Percentiles rank a stretch among this genome's conserved stretches.
These are phyloP conservation scores for Delitschia confertaspora DNA, from an alignment of 495 filamentous ascomycete genomes.

Conservation along the genomic window DNA sequence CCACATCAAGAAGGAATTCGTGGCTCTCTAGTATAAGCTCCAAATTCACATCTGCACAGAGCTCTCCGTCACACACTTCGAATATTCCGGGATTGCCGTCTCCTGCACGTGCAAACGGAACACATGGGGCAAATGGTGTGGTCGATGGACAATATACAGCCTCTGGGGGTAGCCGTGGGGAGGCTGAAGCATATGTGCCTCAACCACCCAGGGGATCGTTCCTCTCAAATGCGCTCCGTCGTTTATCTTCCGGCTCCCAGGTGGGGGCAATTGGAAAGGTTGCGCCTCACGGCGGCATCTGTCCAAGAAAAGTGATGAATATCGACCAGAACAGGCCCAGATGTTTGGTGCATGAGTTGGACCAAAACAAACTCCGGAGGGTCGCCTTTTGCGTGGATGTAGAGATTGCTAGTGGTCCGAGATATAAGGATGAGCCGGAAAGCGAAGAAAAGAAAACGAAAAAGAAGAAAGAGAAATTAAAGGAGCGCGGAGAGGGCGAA, in stretches of 20 bases:
- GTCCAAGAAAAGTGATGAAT: conserved; percentile 75
- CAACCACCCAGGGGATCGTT: conserved; percentile 63
- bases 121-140: conserved; percentile 11
- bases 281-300: conserved; percentile 46
- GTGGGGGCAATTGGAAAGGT: conserved; percentile 36
- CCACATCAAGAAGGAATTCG: conserved; percentile 51
- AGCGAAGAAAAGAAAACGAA: conserved; percentile 41
- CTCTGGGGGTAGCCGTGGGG: conserved; percentile 9
- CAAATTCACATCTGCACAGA: conserved; percentile 68
- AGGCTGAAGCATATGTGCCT: conserved; percentile 53
- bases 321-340: conserved; percentile 70
- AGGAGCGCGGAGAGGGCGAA: conserved; percentile 60
- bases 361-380: conserved; percentile 68
- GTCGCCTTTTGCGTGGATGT: conserved; percentile 97
- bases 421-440: conserved; percentile 43
- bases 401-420: conserved; percentile 72
- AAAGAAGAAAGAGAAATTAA: conserved; percentile 54
- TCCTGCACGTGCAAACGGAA: conserved; percentile 10
- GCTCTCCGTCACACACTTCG: conserved; percentile 24
- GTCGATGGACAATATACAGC: conserved; percentile 13
- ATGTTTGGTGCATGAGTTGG: conserved; percentile 68
- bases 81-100: conserved; percentile 20
- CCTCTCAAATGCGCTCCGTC: conserved; percentile 68
- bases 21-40: conserved; percentile 91
- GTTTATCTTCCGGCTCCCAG: conserved; percentile 56